A percentile compares a stretch with the other conserved stretches of the same genome.
Evolutionary conservation across 169 alveolate species (phyloP).

Genomic region (Fabrea salina): DNA sequence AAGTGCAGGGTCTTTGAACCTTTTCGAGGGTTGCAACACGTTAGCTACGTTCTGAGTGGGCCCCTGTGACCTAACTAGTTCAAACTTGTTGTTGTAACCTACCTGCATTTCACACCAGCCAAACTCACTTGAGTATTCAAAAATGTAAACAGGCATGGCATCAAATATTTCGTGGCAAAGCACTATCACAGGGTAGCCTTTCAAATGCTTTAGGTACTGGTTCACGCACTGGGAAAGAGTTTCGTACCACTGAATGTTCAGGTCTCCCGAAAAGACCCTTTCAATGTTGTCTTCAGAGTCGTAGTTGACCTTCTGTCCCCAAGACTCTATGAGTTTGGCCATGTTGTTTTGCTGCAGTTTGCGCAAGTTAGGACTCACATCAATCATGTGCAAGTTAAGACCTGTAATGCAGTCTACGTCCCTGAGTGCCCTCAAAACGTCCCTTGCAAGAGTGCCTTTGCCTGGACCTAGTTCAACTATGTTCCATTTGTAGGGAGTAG

Average conservation of each 20-base stretch:
- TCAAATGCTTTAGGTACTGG: neutral
- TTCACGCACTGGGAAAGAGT: neutral
- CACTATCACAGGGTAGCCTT: slow-evolving; percentile 50
- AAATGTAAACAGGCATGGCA: slow-evolving; percentile 71
- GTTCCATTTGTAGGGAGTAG: slow-evolving; percentile 8
- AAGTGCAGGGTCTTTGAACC: slow-evolving; percentile 49
- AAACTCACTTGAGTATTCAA: slow-evolving; percentile 38
- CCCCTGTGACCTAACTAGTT: slow-evolving; percentile 28
- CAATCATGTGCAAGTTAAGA: slow-evolving; percentile 50
- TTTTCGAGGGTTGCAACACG: slow-evolving; percentile 61
- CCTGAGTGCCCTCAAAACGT: slow-evolving; percentile 59
- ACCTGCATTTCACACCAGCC: slow-evolving; percentile 64
- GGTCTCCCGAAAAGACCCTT: neutral
- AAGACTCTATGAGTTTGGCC: slow-evolving; percentile 23
- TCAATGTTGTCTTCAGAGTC: neutral
- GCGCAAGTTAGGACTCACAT: slow-evolving; percentile 49
- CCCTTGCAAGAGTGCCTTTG: slow-evolving; percentile 66
- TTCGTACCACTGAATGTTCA: neutral
- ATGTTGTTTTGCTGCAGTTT: slow-evolving; percentile 54
- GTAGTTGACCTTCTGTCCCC: slow-evolving; percentile 40
- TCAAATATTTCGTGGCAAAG: slow-evolving; percentile 79
- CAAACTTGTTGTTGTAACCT: slow-evolving; percentile 29
- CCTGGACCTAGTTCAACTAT: slow-evolving; percentile 80
- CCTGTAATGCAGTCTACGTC: slow-evolving; percentile 19
- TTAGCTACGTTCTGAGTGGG: slow-evolving; percentile 53